Conservation (phyloP, 2,329 filamentous ascomycete species). For the Phaeomoniella chlamydospora region DNA sequence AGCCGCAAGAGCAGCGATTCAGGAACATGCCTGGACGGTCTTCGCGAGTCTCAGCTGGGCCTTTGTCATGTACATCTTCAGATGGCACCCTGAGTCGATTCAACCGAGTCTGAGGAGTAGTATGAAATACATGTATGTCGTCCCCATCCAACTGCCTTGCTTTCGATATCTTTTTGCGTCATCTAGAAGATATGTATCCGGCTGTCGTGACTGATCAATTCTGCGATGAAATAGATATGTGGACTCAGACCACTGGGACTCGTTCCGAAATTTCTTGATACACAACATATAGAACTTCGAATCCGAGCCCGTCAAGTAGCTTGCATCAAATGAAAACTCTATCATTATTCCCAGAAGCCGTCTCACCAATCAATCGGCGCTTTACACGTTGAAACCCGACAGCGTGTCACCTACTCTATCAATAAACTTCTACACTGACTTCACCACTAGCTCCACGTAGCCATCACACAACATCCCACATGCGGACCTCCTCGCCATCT, state of each 20-base stretch:
- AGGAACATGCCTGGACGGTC: slow-evolving; percentile 71
- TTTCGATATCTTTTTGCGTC: not conserved
- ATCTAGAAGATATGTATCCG: no score
- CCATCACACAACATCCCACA: no score
- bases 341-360: no score
- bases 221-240: slow-evolving; percentile 53
- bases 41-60: slow-evolving; percentile 90
- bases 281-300: slow-evolving; percentile 65
- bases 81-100: slow-evolving; percentile 78
- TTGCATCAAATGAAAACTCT: no score
- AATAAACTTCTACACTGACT: no score
- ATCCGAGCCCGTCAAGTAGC: no score
- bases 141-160: slow-evolving; percentile 2
- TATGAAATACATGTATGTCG: slow-evolving; percentile 89
- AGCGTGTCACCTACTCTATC: no score
- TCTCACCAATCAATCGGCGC: no score
- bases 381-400: no score
- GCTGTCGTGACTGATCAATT: no score
- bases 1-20: slow-evolving; percentile 29
- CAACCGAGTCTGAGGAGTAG: slow-evolving; percentile 84
- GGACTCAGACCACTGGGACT: slow-evolving; percentile 82
- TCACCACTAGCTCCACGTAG: no score
- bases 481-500: no score
- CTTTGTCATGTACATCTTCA: slow-evolving; percentile 87
- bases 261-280: slow-evolving; percentile 67